These are phyloP conservation scores for Salix koriyanagi DNA, from an alignment of 345 rosid species.

Conservation along the genomic window DNA sequence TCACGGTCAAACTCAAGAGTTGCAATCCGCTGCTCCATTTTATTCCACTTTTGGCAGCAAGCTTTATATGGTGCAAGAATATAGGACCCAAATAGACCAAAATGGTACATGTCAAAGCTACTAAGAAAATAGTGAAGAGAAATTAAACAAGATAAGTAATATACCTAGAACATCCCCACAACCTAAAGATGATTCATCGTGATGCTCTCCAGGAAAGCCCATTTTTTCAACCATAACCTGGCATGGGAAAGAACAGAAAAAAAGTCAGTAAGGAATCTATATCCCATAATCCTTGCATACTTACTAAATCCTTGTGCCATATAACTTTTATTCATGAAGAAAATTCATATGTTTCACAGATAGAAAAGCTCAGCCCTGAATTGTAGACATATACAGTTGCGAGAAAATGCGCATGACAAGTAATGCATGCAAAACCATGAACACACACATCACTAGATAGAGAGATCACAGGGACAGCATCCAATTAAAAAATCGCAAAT, in stretches of 20 bases:
- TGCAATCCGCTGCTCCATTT: conserved; percentile 72
- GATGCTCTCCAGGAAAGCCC: conserved; percentile 64
- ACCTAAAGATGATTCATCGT: conserved; percentile 34
- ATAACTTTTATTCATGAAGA: background rate
- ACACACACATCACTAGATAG: background rate
- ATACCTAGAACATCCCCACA: conserved; percentile 49
- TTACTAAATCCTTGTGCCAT: background rate
- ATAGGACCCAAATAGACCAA: background rate
- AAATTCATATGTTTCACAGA: conserved; percentile 5
- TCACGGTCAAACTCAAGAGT: conserved; percentile 93
- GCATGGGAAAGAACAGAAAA: conserved; percentile 1
- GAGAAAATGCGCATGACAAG: background rate
- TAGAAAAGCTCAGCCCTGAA: background rate
- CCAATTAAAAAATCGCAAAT: background rate
- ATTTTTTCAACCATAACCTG: conserved; percentile 96
- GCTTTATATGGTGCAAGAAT: conserved; percentile 38
- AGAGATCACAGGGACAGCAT: background rate
- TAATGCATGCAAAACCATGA: background rate
- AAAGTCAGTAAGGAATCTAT: background rate
- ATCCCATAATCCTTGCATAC: conserved; percentile 4
- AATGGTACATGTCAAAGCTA: background rate
- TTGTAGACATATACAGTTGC: background rate
- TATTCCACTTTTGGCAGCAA: conserved; percentile 63
- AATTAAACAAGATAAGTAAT: conserved; percentile 13
- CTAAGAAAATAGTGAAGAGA: background rate